Evolutionary conservation across 768 basidiomycete species (phyloP), one percentile per base, ranked within the genome.

Genomic region (Mycena venus): DNA sequence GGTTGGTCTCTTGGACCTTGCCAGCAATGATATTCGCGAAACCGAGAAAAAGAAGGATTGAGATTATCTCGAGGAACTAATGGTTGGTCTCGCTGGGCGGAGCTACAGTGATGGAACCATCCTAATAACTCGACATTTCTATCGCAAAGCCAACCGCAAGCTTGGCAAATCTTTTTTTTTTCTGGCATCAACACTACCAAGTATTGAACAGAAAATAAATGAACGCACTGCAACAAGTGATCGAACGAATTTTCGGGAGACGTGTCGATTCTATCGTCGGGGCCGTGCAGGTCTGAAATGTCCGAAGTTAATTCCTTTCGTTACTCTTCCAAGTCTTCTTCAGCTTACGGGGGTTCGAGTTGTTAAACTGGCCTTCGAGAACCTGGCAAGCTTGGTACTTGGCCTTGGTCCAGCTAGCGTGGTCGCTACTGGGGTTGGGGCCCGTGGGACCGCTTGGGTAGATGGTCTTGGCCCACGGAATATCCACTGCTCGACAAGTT

Each of bases 201-300:
- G 11, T 3, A 10, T n/a, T 17, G 14, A 23, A 10, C 21, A 23
- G 34, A 9, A 36, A n/a, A n/a, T 36, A 36, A 8, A n/a, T n/a
- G n/a, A 25, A 76, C 75, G 17, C 34, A 74, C 82, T 91, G 88
- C 63, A 88, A 73, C 90, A 93, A 91, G 77, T 94, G 93, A 17
- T 84, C 83, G 75, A 93, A 94, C 60, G 89, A 91, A 82, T 93
- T 93, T 79, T 93, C 92, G 10, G 84, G 78, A 15, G 90, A 90
- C 64, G 89, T 82, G 72, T 92, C 91, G 51, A 89, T 89, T 29
- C 88, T 88, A 78, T 91, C 91, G 67, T 69, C n/a, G 21, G n/a
- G 56, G 44, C 36, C 31, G 36, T 74, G 66, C 11, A 56, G 62
- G 38, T 76, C 75, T 76, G 29, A 11, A 32, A 25, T 3, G 58